Evolutionary conservation across 495 filamentous ascomycete species (phyloP).

Genomic region (Aspergillus sclerotioniger): DNA sequence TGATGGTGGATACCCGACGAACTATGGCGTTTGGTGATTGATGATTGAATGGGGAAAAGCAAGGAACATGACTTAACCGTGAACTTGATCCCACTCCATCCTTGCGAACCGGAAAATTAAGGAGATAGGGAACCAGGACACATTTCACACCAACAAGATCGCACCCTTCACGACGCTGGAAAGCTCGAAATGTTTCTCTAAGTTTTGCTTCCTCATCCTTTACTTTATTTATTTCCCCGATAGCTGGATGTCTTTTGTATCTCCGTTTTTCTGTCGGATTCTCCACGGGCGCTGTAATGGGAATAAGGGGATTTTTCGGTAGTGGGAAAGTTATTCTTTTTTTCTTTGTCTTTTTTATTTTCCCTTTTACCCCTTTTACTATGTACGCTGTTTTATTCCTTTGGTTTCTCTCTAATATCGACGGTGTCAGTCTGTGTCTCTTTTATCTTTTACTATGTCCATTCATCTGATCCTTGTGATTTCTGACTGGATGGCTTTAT

Average conservation of each 20-base stretch:
- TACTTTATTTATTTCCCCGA: conserved; percentile 4
- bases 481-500: too few species aligned
- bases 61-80: not conserved
- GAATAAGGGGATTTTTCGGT: conserved; percentile 42
- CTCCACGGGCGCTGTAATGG: conserved; percentile 46
- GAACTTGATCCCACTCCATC: not conserved
- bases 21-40: conserved; percentile 29
- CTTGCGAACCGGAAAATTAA: not conserved
- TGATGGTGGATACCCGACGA: conserved; percentile 26
- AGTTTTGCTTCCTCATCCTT: conserved; percentile 7
- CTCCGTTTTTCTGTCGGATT: conserved; percentile 23
- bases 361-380: conserved; percentile 3
- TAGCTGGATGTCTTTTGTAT: conserved; percentile 22
- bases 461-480: not conserved
- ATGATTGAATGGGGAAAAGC: conserved; percentile 23
- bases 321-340: conserved; percentile 36
- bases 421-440: conserved; percentile 8
- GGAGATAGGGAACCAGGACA: not conserved
- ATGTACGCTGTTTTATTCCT: not conserved
- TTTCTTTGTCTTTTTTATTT: conserved; percentile 11
- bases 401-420: not conserved
- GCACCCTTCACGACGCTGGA: conserved; percentile 22
- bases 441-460: not conserved
- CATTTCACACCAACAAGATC: not conserved
- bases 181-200: conserved; percentile 19